phyloP scores from a whole-genome alignment of 495 filamentous ascomycete genomes.

The Pseudotulostoma volvatum region DNA sequence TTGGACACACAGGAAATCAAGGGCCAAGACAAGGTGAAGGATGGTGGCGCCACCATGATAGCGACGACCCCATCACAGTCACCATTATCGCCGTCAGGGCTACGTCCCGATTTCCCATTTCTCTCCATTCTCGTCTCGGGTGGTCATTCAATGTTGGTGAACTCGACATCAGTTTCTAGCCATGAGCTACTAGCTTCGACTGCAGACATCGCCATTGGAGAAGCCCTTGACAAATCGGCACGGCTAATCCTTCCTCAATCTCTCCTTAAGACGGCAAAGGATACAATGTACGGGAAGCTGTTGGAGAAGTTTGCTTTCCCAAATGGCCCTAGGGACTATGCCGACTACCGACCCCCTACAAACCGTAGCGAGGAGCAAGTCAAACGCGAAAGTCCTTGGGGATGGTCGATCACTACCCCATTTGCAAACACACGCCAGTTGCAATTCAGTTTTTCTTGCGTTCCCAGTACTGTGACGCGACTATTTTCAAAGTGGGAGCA shows the following conservation, averaged over 20 bases:
- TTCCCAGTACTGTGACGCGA: conserved; percentile 36
- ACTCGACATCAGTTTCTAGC: conserved; percentile 44
- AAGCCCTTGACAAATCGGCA: conserved; percentile 71
- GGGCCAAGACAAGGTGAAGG: no score
- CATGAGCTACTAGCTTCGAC: conserved; percentile 59
- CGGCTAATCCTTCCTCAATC: conserved; percentile 48
- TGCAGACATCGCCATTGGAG: conserved; percentile 63
- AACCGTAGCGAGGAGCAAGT: conserved; percentile 37
- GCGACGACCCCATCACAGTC: background rate
- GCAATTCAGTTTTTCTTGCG: conserved; percentile 49
- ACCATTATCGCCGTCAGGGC: no score
- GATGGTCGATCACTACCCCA: conserved; percentile 42
- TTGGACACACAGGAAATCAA: no score
- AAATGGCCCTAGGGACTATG: conserved; percentile 25
- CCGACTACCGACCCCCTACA: conserved; percentile 38
- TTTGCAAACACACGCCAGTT: conserved; percentile 33
- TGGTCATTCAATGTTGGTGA: conserved; percentile 76
- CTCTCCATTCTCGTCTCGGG: conserved; percentile 82
- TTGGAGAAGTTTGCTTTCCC: conserved; percentile 63
- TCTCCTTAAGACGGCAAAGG: conserved; percentile 25
- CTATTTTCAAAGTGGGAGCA: conserved; percentile 21
- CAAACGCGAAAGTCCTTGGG: conserved; percentile 26
- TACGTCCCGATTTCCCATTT: conserved; percentile 55
- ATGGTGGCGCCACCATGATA: background rate
- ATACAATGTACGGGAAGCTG: conserved; percentile 58